Evolutionary conservation across 208 protist genomes (phyloP).

Genomic region (Leishmania braziliensis): DNA sequence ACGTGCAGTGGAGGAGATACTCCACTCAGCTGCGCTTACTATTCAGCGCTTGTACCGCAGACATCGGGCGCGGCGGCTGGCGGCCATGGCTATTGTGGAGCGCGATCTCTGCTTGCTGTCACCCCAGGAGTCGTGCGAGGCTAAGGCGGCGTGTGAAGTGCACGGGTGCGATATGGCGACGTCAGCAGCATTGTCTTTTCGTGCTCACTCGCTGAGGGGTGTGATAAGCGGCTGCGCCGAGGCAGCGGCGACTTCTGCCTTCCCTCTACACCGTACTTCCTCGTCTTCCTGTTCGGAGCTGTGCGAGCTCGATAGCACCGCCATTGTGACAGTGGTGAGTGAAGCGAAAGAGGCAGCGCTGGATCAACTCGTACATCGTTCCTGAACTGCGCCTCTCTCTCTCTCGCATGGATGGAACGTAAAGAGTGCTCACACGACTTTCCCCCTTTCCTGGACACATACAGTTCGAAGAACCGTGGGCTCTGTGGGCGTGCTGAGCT

Average conservation of each 20-base stretch:
- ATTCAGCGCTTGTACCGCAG: slow-evolving; percentile 63
- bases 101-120: slow-evolving; percentile 31
- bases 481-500: background rate
- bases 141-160: slow-evolving; percentile 9
- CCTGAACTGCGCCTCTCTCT: background rate
- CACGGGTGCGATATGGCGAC: slow-evolving; percentile 3
- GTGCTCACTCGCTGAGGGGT: background rate
- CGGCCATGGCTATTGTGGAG: slow-evolving; percentile 23
- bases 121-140: slow-evolving; percentile 9
- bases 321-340: slow-evolving; percentile 20
- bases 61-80: slow-evolving; percentile 37
- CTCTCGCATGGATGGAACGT: background rate
- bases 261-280: background rate
- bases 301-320: slow-evolving; percentile 9
- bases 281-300: background rate
- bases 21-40: slow-evolving; percentile 36
- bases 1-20: slow-evolving; percentile 35
- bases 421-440: background rate
- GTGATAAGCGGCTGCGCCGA: background rate
- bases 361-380: background rate
- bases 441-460: background rate
- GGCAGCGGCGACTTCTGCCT: background rate
- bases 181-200: background rate
- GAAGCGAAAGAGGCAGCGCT: slow-evolving; percentile 14
- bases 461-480: background rate